Evolutionary conservation across 2,329 filamentous ascomycete genomes (phyloP).

Genomic region (Didymella pomorum): DNA sequence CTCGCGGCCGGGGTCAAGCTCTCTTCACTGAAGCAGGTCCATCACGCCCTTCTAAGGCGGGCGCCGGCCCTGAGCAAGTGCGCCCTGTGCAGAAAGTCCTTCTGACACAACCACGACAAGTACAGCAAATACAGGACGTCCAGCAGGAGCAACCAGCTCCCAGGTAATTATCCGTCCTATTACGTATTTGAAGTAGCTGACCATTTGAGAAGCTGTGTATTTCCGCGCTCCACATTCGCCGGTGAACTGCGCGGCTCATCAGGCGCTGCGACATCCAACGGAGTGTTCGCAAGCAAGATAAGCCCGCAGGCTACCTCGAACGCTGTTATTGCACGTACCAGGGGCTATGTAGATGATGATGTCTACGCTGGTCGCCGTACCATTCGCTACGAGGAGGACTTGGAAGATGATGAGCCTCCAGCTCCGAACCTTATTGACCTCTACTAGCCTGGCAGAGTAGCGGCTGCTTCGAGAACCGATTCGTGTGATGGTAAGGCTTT

Average conservation of each 20-base stretch:
- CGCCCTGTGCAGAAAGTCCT: neutral
- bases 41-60: neutral
- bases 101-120: neutral
- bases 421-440: constrained; percentile 28
- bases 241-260: constrained; percentile 7
- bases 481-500: neutral
- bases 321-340: neutral
- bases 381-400: constrained; percentile 8
- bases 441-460: neutral
- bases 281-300: neutral
- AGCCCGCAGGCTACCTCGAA: neutral
- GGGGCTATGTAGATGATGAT: neutral
- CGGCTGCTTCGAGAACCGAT: neutral
- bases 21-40: neutral
- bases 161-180: constrained; percentile 10
- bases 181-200: neutral
- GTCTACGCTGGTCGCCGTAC: constrained; percentile 5
- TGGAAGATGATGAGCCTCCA: neutral
- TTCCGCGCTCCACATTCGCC: constrained; percentile 7
- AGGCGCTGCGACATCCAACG: neutral
- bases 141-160: constrained; percentile 9
- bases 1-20: neutral
- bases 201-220: neutral
- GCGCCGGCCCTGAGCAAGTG: neutral
- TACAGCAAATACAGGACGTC: constrained; percentile 1